phyloP scores from a whole-genome alignment of 2,329 filamentous ascomycete genomes.

The Calonectria pteridis region DNA sequence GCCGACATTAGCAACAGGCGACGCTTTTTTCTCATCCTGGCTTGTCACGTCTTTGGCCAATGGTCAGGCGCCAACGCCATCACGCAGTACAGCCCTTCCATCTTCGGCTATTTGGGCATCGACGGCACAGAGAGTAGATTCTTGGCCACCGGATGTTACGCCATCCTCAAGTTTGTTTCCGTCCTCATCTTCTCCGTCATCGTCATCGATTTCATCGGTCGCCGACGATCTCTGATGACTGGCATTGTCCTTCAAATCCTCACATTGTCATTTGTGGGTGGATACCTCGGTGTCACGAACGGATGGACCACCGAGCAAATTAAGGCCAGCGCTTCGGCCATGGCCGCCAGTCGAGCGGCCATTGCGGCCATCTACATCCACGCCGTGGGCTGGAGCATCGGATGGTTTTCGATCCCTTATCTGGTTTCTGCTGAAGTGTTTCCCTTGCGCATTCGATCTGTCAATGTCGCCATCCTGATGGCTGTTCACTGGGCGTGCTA shows the following conservation, averaged over 20 bases:
- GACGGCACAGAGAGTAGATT: slow-evolving; percentile 39
- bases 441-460: slow-evolving; percentile 55
- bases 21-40: slow-evolving; percentile 48
- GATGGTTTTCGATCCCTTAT: slow-evolving; percentile 61
- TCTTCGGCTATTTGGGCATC: slow-evolving; percentile 47
- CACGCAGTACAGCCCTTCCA: slow-evolving; percentile 46
- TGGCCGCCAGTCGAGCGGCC: slow-evolving; percentile 52
- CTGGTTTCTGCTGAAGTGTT: slow-evolving; percentile 60
- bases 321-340: slow-evolving; percentile 30
- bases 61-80: slow-evolving; percentile 48
- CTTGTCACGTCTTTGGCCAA: slow-evolving; percentile 43
- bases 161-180: slow-evolving; percentile 46
- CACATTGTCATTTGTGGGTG: slow-evolving; percentile 46
- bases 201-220: slow-evolving; percentile 47
- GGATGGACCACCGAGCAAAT: slow-evolving; percentile 35
- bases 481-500: slow-evolving; percentile 56
- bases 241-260: slow-evolving; percentile 49
- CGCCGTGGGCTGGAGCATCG: slow-evolving; percentile 60
- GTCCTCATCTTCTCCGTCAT: slow-evolving; percentile 45
- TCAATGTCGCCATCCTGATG: slow-evolving; percentile 57
- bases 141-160: slow-evolving; percentile 43
- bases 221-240: slow-evolving; percentile 49
- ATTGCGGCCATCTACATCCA: slow-evolving; percentile 59
- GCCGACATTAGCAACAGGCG: slow-evolving; percentile 42
- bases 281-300: slow-evolving; percentile 47